These are phyloP conservation scores for Cryptosporidium sp. DNA, from an alignment of 169 alveolate genomes.

Conservation along the genomic window DNA sequence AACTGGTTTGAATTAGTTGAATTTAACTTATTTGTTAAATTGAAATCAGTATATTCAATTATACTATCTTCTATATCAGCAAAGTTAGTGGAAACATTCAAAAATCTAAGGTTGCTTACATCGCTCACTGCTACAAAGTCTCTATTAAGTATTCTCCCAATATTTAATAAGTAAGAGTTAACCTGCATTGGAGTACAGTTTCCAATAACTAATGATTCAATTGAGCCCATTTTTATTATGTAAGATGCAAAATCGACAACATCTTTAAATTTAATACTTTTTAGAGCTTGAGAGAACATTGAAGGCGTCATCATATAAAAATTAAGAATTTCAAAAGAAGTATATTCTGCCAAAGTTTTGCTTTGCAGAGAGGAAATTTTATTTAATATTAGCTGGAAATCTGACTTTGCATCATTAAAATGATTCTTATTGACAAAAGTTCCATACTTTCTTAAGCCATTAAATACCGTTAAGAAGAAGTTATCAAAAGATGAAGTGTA, in stretches of 20 bases:
- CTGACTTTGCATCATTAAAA: conserved; percentile 28
- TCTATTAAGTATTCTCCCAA: conserved; percentile 20
- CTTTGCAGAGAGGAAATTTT: not conserved
- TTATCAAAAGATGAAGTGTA: conserved; percentile 16
- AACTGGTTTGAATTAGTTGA: not conserved
- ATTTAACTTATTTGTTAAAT: too few relatives aligned
- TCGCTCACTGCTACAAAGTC: not conserved
- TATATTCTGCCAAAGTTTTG: conserved; percentile 18
- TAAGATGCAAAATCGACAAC: conserved; percentile 20
- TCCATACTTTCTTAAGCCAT: not conserved
- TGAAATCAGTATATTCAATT: too few relatives aligned
- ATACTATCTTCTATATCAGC: too few relatives aligned
- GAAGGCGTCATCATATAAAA: conserved; percentile 18
- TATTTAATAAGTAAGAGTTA: conserved; percentile 25
- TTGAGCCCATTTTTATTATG: conserved; percentile 23
- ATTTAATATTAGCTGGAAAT: conserved; percentile 23
- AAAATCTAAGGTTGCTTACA: not conserved
- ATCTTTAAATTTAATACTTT: conserved; percentile 29
- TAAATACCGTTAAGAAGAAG: not conserved
- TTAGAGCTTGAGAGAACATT: conserved; percentile 27
- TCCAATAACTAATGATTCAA: conserved; percentile 32
- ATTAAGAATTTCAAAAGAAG: conserved; percentile 28
- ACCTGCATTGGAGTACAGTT: conserved; percentile 72
- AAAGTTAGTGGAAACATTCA: not conserved
- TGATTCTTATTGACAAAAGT: conserved; percentile 1